Evolutionary conservation across 768 basidiomycete genomes (phyloP), one percentile per base, ranked within the genome.

Genomic region (Collybiopsis luxurians): DNA sequence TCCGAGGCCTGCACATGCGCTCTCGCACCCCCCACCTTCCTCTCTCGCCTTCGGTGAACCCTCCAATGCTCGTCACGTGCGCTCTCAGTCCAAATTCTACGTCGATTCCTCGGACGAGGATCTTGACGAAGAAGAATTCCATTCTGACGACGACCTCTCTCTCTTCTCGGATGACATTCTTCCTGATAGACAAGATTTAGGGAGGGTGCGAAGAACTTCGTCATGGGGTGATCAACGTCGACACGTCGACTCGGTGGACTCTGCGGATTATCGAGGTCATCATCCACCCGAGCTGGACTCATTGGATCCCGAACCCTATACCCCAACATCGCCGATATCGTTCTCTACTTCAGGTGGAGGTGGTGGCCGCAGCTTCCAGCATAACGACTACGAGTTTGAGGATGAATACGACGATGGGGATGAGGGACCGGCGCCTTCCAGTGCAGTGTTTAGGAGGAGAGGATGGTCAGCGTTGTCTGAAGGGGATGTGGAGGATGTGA

Each of bases 271-370:
- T 34, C 31, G 31, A 6, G 31, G 31, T 23, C 48, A 21, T 34
- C 48, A 49, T n/a, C 48, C 48, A 31, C 28, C 48, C 11, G 48
- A 49, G 31, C 48, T 49, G n/a, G 48, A 49, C n/a, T 49, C 30
- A 3, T n/a, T 49, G 10, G 28, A 49, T 13, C 48, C 48, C 12
- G 48, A 49, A 3, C 48, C 28, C 19, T 31, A 31, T 1, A 30
- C 48, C n/a, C 48, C 48, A 17, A 49, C 30, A 4, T 49, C 48
- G 30, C 48, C 48, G 30, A 49, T 49, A 31, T 49, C 48, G 30
- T 49, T 49, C 9, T 49, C 48, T 11, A 19, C 10, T 11, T 31
- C 30, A 9, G n/a, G 28, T 21, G 30, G 30, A 34, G 31, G 31
- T 34, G 31, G 31, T 13, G 13, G 31, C 13, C 31, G 5, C 13